Evolutionary conservation across 345 rosid species (phyloP).

Genomic region (Draba incana): DNA sequence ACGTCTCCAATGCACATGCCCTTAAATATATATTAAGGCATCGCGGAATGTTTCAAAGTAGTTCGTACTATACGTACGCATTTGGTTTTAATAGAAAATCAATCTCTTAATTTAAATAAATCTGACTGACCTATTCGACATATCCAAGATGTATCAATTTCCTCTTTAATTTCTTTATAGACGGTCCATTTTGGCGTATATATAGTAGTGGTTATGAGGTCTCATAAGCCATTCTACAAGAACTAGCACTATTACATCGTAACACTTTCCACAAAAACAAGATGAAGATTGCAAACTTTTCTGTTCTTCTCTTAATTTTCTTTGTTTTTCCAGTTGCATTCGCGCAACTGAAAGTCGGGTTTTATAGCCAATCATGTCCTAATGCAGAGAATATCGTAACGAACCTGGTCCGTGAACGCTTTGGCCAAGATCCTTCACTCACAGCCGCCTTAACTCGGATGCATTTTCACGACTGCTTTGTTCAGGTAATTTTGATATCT

Average conservation of each 20-base stretch:
- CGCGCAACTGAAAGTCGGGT: slow-evolving; percentile 14
- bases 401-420: slow-evolving; percentile 22
- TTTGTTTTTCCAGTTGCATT: slow-evolving; percentile 23
- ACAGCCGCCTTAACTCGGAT: slow-evolving; percentile 41
- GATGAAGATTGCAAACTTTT: slow-evolving; percentile 27
- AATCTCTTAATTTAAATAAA: not conserved
- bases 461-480: slow-evolving; percentile 47
- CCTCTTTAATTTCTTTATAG: not conserved
- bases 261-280: not conserved
- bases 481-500: slow-evolving; percentile 17
- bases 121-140: slow-evolving; percentile 34
- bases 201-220: slow-evolving; percentile 7
- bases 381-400: slow-evolving; percentile 30
- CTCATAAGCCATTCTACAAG: not conserved
- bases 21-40: slow-evolving; percentile 2
- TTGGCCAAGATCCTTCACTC: slow-evolving; percentile 27
- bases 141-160: slow-evolving; percentile 10
- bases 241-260: slow-evolving; percentile 12
- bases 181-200: slow-evolving; percentile 6
- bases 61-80: slow-evolving; percentile 3
- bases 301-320: slow-evolving; percentile 15
- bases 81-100: slow-evolving; percentile 3
- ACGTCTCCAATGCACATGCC: too few species aligned
- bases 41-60: slow-evolving; percentile 37
- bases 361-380: slow-evolving; percentile 36